Conservation (phyloP, 1,284 basidiomycete species). For the Dichomitus squalens region DNA sequence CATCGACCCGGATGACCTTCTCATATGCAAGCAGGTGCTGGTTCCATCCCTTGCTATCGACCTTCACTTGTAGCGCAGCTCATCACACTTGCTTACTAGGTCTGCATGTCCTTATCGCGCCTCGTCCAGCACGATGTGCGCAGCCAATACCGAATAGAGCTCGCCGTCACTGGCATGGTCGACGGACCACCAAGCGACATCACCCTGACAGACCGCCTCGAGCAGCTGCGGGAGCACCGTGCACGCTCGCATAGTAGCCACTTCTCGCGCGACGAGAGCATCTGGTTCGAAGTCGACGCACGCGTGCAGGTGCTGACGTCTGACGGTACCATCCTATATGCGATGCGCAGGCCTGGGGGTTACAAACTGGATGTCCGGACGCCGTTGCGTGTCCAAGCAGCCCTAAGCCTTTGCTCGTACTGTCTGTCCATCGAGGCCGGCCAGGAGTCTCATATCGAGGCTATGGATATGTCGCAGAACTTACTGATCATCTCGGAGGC, state of each 20-base stretch:
- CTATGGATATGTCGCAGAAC: slow-evolving; percentile 6
- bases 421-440: background rate
- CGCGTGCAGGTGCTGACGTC: slow-evolving; percentile 6
- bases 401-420: background rate
- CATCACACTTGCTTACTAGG: background rate
- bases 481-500: background rate
- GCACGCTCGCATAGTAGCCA: background rate
- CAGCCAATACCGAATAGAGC: slow-evolving; percentile 6
- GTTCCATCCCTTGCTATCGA: background rate
- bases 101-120: background rate
- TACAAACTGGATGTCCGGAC: slow-evolving; percentile 4
- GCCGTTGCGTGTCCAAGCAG: background rate
- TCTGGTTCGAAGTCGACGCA: background rate
- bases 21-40: slow-evolving; percentile 3
- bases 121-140: slow-evolving; percentile 2
- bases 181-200: background rate
- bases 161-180: slow-evolving; percentile 8
- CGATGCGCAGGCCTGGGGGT: background rate
- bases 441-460: background rate
- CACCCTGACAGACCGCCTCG: background rate
- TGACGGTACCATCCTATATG: slow-evolving; percentile 3
- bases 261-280: background rate
- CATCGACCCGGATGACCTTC: slow-evolving; percentile 1
- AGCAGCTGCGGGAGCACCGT: background rate
- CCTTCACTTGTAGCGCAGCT: background rate